Evolutionary conservation across 331 rosid species (phyloP).

Genomic region (Pyrus hybrid): DNA sequence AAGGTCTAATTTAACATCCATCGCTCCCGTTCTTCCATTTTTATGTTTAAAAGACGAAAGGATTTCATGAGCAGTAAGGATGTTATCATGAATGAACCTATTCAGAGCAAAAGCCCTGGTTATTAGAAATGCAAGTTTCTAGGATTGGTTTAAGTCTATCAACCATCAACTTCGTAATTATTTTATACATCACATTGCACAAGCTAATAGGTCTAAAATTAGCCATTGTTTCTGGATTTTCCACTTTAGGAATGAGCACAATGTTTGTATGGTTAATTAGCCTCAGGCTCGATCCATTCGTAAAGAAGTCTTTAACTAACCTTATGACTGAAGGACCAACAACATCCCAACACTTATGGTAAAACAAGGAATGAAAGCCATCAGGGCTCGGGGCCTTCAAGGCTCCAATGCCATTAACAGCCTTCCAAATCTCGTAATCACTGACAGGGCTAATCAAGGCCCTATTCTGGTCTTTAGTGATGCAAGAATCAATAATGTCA

Average conservation of each 20-base stretch:
- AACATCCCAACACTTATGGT: background rate
- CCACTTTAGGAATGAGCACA: background rate
- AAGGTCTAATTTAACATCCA: background rate
- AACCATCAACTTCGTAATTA: background rate
- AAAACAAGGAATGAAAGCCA: background rate
- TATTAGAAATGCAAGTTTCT: background rate
- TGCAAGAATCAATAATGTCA: background rate
- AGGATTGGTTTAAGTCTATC: background rate
- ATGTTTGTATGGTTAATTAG: background rate
- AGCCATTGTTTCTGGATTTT: rapidly evolving
- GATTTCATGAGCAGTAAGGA: background rate
- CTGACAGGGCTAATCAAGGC: background rate
- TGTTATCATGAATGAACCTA: background rate
- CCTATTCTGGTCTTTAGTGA: background rate
- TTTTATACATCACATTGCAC: background rate
- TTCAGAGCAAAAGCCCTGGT: background rate
- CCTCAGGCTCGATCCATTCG: too few species aligned
- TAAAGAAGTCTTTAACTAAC: too few species aligned
- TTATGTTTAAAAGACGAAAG: background rate
- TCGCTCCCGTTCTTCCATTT: background rate
- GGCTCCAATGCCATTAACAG: background rate
- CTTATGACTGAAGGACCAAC: background rate
- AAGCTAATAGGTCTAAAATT: background rate
- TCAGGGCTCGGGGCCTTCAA: background rate
- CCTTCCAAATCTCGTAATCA: background rate